Conservation (phyloP, 176 grass and related monocot genomes). For the Aegilops speltoides region DNA sequence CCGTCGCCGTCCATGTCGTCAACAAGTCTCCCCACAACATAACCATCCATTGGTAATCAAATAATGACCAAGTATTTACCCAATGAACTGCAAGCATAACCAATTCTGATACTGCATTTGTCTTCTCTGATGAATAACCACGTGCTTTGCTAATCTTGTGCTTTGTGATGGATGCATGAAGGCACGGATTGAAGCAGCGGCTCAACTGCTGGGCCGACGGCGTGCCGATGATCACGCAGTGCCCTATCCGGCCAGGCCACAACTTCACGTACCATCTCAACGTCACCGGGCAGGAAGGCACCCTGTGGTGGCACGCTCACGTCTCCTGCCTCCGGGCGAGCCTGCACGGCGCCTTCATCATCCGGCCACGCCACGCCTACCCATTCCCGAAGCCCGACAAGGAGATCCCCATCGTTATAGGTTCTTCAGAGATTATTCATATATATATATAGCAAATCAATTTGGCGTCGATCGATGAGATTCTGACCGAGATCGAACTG, state of each 20-base stretch:
- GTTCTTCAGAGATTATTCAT: too few relatives aligned
- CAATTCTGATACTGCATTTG: too few relatives aligned
- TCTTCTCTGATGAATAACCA: too few relatives aligned
- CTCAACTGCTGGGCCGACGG: constrained; percentile 13
- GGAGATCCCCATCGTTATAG: background rate
- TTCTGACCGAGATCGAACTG: too few relatives aligned
- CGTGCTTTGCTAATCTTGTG: too few relatives aligned
- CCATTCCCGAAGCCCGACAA: background rate
- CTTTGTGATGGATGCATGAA: too few relatives aligned
- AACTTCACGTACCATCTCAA: constrained; percentile 26
- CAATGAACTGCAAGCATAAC: background rate
- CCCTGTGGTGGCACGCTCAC: constrained; percentile 45
- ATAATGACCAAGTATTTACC: background rate
- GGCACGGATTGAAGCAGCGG: too few relatives aligned
- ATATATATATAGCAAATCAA: too few relatives aligned
- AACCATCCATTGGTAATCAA: constrained; percentile 13
- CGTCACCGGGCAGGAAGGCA: constrained; percentile 25
- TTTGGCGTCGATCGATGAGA: too few relatives aligned
- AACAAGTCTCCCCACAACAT: background rate
- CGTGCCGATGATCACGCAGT: constrained; percentile 24
- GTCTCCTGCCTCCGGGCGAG: background rate
- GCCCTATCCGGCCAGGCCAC: background rate
- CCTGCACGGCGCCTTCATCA: constrained; percentile 9
- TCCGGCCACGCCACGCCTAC: background rate
- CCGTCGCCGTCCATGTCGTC: background rate